Conservation (phyloP, 352 stramenopile genomes). For the Pythium inflatum region DNA sequence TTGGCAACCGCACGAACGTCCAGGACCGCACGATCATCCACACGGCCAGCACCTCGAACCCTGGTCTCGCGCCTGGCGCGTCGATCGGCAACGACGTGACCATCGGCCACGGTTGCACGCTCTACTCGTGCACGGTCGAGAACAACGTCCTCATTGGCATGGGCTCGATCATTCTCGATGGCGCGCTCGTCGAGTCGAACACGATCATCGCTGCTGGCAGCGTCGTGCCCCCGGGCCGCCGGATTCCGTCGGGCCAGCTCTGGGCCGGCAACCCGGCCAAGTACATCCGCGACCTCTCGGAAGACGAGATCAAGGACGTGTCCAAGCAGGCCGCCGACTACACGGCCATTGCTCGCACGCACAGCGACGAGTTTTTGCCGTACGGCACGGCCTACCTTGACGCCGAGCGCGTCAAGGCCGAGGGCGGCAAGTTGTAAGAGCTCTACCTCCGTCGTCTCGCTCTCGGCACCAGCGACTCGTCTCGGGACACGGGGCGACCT, state of each 20-base stretch:
- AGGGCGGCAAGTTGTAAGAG: slow-evolving; percentile 80
- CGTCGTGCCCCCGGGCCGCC: slow-evolving; percentile 89
- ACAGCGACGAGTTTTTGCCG: slow-evolving; percentile 90
- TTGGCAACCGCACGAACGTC: slow-evolving; percentile 96
- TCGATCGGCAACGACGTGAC: slow-evolving; percentile 97
- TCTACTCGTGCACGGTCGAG: slow-evolving; percentile 97
- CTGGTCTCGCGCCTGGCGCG: slow-evolving; percentile 78
- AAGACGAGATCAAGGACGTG: slow-evolving; percentile 92
- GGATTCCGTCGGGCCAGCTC: slow-evolving; percentile 92
- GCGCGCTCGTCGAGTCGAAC: slow-evolving; percentile 92
- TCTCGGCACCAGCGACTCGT: not conserved
- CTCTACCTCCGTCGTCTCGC: too few species aligned
- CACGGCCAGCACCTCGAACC: slow-evolving; percentile 83
- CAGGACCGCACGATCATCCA: slow-evolving; percentile 96
- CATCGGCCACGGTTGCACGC: slow-evolving; percentile 94
- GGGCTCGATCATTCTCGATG: slow-evolving; percentile 94
- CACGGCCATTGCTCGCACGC: slow-evolving; percentile 81
- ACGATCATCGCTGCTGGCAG: slow-evolving; percentile 95
- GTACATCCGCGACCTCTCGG: slow-evolving; percentile 92
- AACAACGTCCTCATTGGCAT: slow-evolving; percentile 97
- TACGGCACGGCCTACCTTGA: slow-evolving; percentile 90
- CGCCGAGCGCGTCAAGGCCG: slow-evolving; percentile 84
- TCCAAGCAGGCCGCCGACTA: slow-evolving; percentile 86
- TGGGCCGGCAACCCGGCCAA: slow-evolving; percentile 97
- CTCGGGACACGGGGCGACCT: not conserved